Evolutionary conservation across 768 basidiomycete genomes (phyloP).

Genomic region (Phlebiopsis flavidoalba): DNA sequence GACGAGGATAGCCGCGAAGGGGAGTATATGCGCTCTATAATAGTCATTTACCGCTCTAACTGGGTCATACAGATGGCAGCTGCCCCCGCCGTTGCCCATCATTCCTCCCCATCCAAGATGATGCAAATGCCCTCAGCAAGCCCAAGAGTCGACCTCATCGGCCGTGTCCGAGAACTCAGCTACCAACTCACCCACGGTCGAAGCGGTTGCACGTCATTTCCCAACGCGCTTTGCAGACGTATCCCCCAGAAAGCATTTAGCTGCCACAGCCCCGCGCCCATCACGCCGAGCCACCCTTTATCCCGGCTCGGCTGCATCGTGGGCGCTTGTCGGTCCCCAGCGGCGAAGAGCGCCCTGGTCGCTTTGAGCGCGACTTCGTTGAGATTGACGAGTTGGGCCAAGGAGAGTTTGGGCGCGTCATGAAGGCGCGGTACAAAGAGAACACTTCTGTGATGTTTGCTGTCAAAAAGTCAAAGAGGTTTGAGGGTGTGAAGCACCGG

Average conservation of each 20-base stretch:
- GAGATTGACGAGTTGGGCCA: conserved; percentile 80
- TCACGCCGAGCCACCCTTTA: conserved; percentile 7
- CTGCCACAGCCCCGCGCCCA: conserved; percentile 8
- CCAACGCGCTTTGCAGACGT: neutral
- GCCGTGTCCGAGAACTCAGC: conserved; percentile 46
- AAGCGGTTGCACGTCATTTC: conserved; percentile 7
- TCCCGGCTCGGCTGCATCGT: conserved; percentile 11
- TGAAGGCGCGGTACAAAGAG: conserved; percentile 73
- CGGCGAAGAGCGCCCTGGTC: conserved; percentile 49
- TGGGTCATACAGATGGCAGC: conserved; percentile 44
- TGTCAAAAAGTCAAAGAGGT: conserved; percentile 91
- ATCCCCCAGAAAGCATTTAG: conserved; percentile 5
- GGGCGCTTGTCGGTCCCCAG: conserved; percentile 21
- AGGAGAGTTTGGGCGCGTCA: conserved; percentile 92
- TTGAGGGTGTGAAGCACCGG: conserved; percentile 90
- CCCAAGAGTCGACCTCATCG: conserved; percentile 37
- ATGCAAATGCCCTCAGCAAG: conserved; percentile 22
- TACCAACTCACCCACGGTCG: conserved; percentile 20
- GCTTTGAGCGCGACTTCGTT: conserved; percentile 77
- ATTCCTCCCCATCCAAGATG: conserved; percentile 42
- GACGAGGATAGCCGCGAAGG: conserved; percentile 49
- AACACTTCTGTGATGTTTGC: conserved; percentile 58
- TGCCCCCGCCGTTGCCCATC: conserved; percentile 22
- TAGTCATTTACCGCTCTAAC: conserved; percentile 5
- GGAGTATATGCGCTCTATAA: conserved; percentile 20